Percentiles rank a stretch among this genome's conserved stretches.
Conservation (phyloP, 1,284 basidiomycete species). For the Cystobasidiaceae sp. region DNA sequence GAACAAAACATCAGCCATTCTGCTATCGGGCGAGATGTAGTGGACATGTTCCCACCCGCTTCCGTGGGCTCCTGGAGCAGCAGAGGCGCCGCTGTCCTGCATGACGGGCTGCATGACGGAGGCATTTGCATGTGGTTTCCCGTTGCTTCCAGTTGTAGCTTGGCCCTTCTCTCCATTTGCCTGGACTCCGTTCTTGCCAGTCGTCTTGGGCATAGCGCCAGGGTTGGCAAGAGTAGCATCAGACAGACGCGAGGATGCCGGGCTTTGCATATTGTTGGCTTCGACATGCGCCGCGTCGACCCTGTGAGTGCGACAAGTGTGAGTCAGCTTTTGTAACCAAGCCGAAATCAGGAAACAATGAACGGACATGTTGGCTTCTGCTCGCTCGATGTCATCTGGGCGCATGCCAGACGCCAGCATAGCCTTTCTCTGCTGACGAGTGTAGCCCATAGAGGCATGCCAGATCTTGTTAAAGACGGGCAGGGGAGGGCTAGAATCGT, state of each 20-base stretch:
- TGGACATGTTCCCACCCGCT: neutral
- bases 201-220: too few relatives aligned
- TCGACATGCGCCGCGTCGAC: neutral
- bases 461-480: constrained; percentile 3
- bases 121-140: neutral
- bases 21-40: too few relatives aligned
- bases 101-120: neutral
- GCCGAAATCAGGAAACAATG: too few relatives aligned
- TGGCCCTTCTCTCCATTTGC: too few relatives aligned
- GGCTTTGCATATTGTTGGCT: too few relatives aligned
- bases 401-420: constrained; percentile 29
- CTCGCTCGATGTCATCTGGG: constrained; percentile 12
- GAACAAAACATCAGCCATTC: too few relatives aligned
- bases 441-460: constrained; percentile 16
- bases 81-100: neutral
- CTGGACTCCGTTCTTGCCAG: too few relatives aligned
- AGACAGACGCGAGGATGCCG: neutral
- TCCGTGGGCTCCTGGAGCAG: neutral
- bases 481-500: neutral
- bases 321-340: neutral
- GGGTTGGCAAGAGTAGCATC: neutral
- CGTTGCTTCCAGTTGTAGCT: neutral
- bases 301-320: neutral
- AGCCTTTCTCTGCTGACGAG: constrained; percentile 14
- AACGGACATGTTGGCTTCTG: constrained; percentile 15